Conservation (phyloP, 371 early-diverging fungal species). For the Blyttiomyces sp. region DNA sequence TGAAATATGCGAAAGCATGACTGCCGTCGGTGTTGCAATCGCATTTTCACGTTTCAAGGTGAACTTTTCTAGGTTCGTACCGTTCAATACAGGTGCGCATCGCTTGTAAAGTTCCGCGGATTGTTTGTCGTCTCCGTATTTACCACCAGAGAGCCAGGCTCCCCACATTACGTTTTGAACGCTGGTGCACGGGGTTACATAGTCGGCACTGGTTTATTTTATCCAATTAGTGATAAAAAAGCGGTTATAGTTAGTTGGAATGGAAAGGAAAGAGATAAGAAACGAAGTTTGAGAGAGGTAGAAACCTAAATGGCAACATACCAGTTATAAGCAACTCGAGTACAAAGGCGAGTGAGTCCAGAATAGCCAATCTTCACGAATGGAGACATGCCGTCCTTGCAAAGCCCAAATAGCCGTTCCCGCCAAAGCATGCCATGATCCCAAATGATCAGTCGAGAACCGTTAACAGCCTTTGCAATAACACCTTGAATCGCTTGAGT, state of each 20-base stretch:
- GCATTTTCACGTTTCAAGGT: slow-evolving; percentile 26
- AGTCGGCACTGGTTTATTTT: slow-evolving; percentile 26
- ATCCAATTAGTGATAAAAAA: too few relatives aligned
- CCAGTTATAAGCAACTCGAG: slow-evolving; percentile 25
- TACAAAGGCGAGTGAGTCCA: slow-evolving; percentile 34
- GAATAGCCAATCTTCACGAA: slow-evolving; percentile 33
- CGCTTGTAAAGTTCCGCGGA: not conserved
- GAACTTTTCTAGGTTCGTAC: slow-evolving; percentile 35
- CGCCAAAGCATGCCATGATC: slow-evolving; percentile 43
- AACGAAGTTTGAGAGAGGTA: too few relatives aligned
- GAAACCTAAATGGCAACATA: too few relatives aligned
- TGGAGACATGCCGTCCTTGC: slow-evolving; percentile 30
- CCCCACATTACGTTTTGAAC: slow-evolving; percentile 40
- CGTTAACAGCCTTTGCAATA: slow-evolving; percentile 29
- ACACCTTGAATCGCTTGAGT: slow-evolving; percentile 35
- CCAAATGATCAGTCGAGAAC: slow-evolving; percentile 31
- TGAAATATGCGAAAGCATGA: slow-evolving; percentile 41
- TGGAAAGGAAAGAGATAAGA: not conserved
- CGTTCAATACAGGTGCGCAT: slow-evolving; percentile 32
- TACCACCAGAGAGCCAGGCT: slow-evolving; percentile 34
- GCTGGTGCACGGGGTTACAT: slow-evolving; percentile 40
- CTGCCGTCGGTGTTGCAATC: slow-evolving; percentile 20
- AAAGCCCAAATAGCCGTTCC: slow-evolving; percentile 36
- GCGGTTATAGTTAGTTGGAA: not conserved
- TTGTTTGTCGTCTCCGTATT: slow-evolving; percentile 8